phyloP scores from a whole-genome alignment of 345 rosid genomes.

The Brassica napus region Da-Ae NC_063435.1:27368001-27368500 shows the following conservation, averaged over 20 bases:
- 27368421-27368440: background rate
- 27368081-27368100: too few relatives aligned
- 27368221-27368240: background rate
- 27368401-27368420: too few relatives aligned
- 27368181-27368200: background rate
- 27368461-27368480: background rate
- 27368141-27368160: background rate
- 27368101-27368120: too few relatives aligned
- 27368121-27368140: too few relatives aligned
- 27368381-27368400: background rate
- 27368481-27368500: background rate
- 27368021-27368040: too few relatives aligned
- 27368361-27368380: background rate
- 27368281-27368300: background rate
- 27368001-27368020: too few relatives aligned
- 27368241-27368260: background rate
- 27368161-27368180: background rate
- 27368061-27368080: too few relatives aligned
- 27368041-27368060: too few relatives aligned
- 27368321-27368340: background rate
- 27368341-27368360: background rate
- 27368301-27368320: background rate
- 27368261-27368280: background rate
- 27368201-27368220: background rate
- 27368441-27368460: background rate